These are phyloP conservation scores for Adansonia rubrostipa DNA, from an alignment of 441 rosid genomes.

Conservation along the genomic window DNA sequence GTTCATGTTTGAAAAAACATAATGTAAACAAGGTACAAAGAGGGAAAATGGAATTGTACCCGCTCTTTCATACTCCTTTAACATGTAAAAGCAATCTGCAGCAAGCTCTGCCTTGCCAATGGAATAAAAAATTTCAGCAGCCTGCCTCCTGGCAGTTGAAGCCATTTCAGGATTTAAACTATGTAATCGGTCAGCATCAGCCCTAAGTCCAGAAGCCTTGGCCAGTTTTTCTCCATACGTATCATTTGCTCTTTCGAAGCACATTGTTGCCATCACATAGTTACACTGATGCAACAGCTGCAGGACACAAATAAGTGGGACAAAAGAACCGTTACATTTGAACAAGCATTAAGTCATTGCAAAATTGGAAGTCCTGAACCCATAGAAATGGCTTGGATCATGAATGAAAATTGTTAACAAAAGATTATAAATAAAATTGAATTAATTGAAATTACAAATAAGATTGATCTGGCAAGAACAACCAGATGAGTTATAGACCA, in stretches of 20 bases:
- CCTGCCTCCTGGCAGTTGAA: slow-evolving; percentile 41
- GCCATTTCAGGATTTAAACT: slow-evolving; percentile 42
- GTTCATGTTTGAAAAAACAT: neutral
- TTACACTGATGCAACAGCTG: slow-evolving; percentile 52
- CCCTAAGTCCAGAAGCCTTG: slow-evolving; percentile 48
- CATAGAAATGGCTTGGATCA: neutral
- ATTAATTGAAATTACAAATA: neutral
- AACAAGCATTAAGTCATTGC: neutral
- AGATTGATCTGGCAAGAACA: neutral
- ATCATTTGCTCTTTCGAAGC: slow-evolving; percentile 57
- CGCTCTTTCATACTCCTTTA: slow-evolving; percentile 49
- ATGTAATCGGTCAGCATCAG: slow-evolving; percentile 47
- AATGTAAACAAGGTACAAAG: neutral
- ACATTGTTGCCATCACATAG: slow-evolving; percentile 56
- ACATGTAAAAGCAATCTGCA: slow-evolving; percentile 47
- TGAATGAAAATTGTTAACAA: neutral
- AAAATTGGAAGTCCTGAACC: neutral
- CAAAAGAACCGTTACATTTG: neutral
- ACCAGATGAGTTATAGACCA: neutral
- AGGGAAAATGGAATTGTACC: slow-evolving; percentile 30
- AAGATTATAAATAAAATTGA: neutral
- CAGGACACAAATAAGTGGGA: slow-evolving; percentile 14
- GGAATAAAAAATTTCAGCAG: slow-evolving; percentile 49
- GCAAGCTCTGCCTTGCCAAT: slow-evolving; percentile 53
- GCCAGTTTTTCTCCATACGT: slow-evolving; percentile 45